Base-by-base conservation (phyloP, 2,329 filamentous ascomycete genomes). In the Xylariaceae sp. region DNA sequence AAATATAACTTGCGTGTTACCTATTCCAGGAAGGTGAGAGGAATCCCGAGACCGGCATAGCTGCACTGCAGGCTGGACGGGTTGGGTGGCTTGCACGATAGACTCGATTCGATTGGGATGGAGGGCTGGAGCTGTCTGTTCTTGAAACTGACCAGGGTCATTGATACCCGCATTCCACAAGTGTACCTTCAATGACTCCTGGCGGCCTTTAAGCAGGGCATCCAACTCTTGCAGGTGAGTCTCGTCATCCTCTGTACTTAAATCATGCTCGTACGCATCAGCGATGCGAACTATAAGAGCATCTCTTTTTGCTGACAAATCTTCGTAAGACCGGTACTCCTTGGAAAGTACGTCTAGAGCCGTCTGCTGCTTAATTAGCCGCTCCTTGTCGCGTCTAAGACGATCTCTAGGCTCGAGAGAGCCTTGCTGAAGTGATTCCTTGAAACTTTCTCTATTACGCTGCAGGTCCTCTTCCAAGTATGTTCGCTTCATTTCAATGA, bases 201-300 rank as follows among this genome's bases (percentile, higher is more conserved):
- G 80, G 55, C 74, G 74, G 30, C 69, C 63, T 51, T 76, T 73
- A 11, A 83, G 69, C 46, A 74, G 64, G 42, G 73, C 72, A 9
- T 75, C 74, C 30, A 84, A 63, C 29, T 77, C 72, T 53, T 83
- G 80, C 7, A 84, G 68, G 33, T 71, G 74, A 27, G 67, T 63
- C 60, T 84, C 81, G 18, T 81, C 78, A 8, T 78, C 76, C 2
- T 79, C 75, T 1, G 78, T 83, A 41, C 83, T 77, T 11, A 78
- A 64, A 20, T 76, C 76, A 8, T 80, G 74, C 11, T 74, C 75
- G 55, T 83, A 85, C 0, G 77, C 77, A 51, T 79, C 71, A 3
- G 74, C 73, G 42, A 84, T 76, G 44, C 74, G 71, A 40, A 75
- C 67, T 0, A 79, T 71, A 18, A 84, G 66, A 5, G 70, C 64